Evolutionary conservation across 1,284 basidiomycete genomes (phyloP), one percentile per base, ranked within the genome.

Genomic region (Rhodotorula sp.): DNA sequence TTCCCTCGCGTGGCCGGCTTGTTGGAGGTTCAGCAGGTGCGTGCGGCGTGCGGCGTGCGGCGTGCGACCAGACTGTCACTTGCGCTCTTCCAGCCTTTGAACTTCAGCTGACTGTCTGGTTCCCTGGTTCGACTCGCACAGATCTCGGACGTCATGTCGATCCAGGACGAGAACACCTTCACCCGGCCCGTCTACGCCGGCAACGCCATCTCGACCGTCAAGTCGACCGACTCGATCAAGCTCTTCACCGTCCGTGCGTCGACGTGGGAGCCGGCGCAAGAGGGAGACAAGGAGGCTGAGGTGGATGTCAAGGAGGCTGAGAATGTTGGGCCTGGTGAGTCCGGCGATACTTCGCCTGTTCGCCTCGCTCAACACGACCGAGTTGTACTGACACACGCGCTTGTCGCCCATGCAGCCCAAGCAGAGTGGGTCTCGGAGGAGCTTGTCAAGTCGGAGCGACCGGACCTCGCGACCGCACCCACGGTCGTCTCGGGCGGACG

Each of bases 131-230:
- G 30, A 50, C 34, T 26, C 28, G 72, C 77, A 79, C 78, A 82
- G 75, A 87, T 99, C 72, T 94, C 94, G 62, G 96, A 99, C 82
- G 88, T 99, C 75, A 91, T 96, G 77, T 86, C 87, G 58, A 88
- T 98, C 77, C 89, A 96, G 77, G 77, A 83, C 4, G 87, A 88
- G 60, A 88, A 89, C 79, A 86, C 79, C 87, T 98, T 96, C 81
- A 87, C 90, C 15, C 90, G 95, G 56, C 94, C 93, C 56, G 96
- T 99, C 80, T 99, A 99, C 79, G 96, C 96, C 60, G 96, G 96
- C 60, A 99, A 99, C 80, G 96, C 96, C 58, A 92, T 99, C 73
- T 86, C 94, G 46, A 97, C 94, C 57, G 88, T 99, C 76, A 88
- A 89, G 75, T 91, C 86, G 46, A 81, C 79, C 70, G 84, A 94